phyloP scores from a whole-genome alignment of 106 monocot species.

The Platanthera zijinensis region DNA sequence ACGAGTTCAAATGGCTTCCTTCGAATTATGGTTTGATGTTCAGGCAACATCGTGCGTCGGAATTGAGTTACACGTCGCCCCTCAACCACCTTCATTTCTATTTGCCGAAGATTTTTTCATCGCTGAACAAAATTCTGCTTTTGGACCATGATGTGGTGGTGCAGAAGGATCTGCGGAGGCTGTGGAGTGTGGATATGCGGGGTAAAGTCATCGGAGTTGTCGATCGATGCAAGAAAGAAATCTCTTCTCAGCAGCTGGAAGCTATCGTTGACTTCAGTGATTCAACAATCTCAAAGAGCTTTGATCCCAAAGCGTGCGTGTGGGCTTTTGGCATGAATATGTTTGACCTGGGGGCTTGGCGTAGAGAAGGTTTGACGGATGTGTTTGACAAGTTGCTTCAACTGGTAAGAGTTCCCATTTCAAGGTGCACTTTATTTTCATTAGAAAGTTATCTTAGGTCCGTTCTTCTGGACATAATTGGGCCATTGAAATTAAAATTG shows the following conservation, averaged over 20 bases:
- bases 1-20: constrained; percentile 57
- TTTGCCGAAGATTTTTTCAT: constrained; percentile 79
- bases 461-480: too few species aligned
- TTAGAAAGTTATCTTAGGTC: too few species aligned
- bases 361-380: constrained; percentile 34
- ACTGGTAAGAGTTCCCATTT: constrained; percentile 30
- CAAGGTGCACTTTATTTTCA: too few species aligned
- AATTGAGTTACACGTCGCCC: constrained; percentile 59
- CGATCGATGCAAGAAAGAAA: constrained; percentile 29
- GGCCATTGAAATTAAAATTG: too few species aligned
- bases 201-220: constrained; percentile 76
- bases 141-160: constrained; percentile 93
- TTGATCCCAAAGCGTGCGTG: constrained; percentile 45
- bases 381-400: constrained; percentile 57
- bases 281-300: constrained; percentile 27
- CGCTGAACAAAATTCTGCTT: constrained; percentile 59
- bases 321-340: constrained; percentile 94
- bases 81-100: constrained; percentile 88
- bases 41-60: constrained; percentile 25
- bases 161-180: constrained; percentile 45
- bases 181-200: constrained; percentile 65
- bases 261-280: constrained; percentile 51
- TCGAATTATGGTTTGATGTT: constrained; percentile 36
- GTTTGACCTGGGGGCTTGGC: constrained; percentile 72
- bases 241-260: constrained; percentile 31